Percentiles rank a stretch among this genome's conserved stretches.
Evolutionary conservation across 257 asterid genomes (phyloP).

Genomic region (Catharanthus roseus): DNA sequence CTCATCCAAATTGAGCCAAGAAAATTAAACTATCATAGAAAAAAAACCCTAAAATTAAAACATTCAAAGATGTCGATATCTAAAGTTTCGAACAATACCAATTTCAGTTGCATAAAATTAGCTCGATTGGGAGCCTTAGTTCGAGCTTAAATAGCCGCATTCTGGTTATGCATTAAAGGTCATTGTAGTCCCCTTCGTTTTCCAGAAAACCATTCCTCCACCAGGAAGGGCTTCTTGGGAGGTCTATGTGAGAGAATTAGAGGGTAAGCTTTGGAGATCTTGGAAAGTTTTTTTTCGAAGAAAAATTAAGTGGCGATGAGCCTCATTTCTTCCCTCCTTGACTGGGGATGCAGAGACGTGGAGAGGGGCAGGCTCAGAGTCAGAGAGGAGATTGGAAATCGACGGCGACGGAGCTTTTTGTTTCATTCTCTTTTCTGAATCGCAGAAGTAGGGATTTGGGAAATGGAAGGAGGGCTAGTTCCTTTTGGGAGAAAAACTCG

Average conservation of each 20-base stretch:
- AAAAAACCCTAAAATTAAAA: not conserved
- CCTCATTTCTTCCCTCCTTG: too few species aligned
- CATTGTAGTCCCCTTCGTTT: constrained; percentile 74
- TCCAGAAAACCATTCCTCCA: constrained; percentile 5
- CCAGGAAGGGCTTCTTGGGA: constrained; percentile 21
- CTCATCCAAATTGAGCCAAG: not conserved
- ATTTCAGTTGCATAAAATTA: constrained; percentile 88
- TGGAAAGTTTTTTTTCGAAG: not conserved
- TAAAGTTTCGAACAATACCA: constrained; percentile 35
- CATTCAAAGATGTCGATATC: not conserved
- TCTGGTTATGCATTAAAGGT: constrained; percentile 80
- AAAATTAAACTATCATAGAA: not conserved
- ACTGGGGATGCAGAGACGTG: too few species aligned
- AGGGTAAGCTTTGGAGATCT: constrained; percentile 16
- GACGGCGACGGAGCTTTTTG: too few species aligned
- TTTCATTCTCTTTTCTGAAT: too few species aligned
- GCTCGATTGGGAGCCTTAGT: constrained; percentile 91
- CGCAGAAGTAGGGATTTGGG: too few species aligned
- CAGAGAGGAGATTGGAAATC: too few species aligned
- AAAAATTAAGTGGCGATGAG: not conserved
- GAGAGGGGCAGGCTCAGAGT: too few species aligned
- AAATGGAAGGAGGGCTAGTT: too few species aligned
- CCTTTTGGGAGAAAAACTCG: too few species aligned
- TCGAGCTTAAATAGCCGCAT: constrained; percentile 91
- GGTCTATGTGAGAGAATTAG: not conserved